phyloP scores from a whole-genome alignment of 2,329 filamentous ascomycete genomes.

The Colletotrichum abscissum region DNA sequence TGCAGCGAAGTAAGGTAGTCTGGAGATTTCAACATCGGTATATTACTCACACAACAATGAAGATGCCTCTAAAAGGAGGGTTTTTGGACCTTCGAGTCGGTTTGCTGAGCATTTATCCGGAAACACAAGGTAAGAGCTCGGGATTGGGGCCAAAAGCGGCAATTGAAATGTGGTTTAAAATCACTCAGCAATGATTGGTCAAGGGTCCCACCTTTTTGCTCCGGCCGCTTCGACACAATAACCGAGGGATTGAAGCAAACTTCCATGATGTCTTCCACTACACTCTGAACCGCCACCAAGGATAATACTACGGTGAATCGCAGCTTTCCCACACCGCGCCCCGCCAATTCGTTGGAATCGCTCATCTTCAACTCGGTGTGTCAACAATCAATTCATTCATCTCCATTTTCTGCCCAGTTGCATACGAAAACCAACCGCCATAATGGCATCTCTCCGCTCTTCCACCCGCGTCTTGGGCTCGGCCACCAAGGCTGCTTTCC shows the following conservation, averaged over 20 bases:
- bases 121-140: not conserved
- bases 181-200: not conserved
- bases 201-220: not conserved
- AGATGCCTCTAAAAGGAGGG: not conserved
- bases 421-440: slow-evolving; percentile 38
- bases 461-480: slow-evolving; percentile 64
- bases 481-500: slow-evolving; percentile 50
- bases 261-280: slow-evolving; percentile 30
- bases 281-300: slow-evolving; percentile 29
- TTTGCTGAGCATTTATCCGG: slow-evolving; percentile 22
- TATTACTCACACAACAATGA: not conserved
- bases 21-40: not conserved
- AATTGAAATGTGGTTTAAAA: slow-evolving; percentile 2
- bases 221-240: slow-evolving; percentile 12
- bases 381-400: not conserved
- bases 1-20: not conserved
- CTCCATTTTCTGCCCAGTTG: not conserved
- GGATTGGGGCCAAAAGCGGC: not conserved
- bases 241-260: slow-evolving; percentile 20
- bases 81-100: not conserved
- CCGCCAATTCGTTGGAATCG: slow-evolving; percentile 8
- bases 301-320: slow-evolving; percentile 15
- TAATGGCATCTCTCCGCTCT: slow-evolving; percentile 73
- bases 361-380: not conserved
- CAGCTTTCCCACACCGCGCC: slow-evolving; percentile 17